Evolutionary conservation across 495 filamentous ascomycete genomes (phyloP), one percentile per base, ranked within the genome.

Genomic region (Podospora conica): DNA sequence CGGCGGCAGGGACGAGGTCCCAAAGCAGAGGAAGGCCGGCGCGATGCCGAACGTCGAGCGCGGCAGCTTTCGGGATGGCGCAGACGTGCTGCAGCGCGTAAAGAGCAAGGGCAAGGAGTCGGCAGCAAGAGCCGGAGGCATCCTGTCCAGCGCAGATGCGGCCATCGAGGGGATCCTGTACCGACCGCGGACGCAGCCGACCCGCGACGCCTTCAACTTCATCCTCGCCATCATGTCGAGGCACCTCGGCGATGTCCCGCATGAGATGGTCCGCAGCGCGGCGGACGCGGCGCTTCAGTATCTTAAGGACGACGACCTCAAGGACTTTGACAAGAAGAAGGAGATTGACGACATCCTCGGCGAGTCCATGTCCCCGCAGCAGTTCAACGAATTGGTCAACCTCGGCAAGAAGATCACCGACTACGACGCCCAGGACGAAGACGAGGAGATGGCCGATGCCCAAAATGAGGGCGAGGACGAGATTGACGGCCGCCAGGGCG

Each of bases 331-430:
- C 74, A 98, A 96, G 80, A 98, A 97, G 79, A 96, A 94, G 79
- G 93, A 96, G 71, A 87, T 99, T 48, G 95, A 98, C 69, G 95
- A 98, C 67, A 83, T 98, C 63, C 74, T 99, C 53, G 96, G 94
- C 25, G 84, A 83, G 9, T 88, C 87, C 1, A 88, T 96, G 82
- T 87, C 84, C 31, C 86, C 91, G 0, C 97, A 98, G 74, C 89
- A 96, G 72, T 99, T 97, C 78, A 98, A 97, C 71, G 95, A 98
- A 78, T 80, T 98, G 58, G 89, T 98, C 59, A 99, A 96, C 74
- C 82, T 99, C 7, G 92, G 94, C 31, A 99, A 98, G 82, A 99
- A 99, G 78, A 96, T 99, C 69, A 98, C 96, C 28, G 95, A 99
- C 76, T 99, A 97, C 80, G 91, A 97, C 76, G 92, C 91, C 29